Evolutionary conservation across 225 moss, liverwort and hornwort species (phyloP).

Genomic region (Neckera pumila): DNA sequence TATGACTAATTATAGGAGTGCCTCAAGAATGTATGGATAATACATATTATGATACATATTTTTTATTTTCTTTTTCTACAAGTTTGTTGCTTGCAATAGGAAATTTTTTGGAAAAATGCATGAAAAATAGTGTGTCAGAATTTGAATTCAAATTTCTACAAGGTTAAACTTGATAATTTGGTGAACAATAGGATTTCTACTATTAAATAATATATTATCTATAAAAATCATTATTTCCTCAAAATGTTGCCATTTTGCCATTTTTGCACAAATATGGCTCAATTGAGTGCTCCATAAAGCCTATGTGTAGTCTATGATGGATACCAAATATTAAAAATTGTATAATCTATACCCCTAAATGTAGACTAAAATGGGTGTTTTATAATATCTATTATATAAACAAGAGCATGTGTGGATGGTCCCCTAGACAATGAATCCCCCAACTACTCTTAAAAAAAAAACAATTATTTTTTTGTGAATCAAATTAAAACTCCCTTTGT

Average conservation of each 20-base stretch:
- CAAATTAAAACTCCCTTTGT: background rate
- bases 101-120: background rate
- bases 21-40: background rate
- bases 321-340: background rate
- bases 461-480: background rate
- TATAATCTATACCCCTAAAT: rapidly evolving
- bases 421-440: background rate
- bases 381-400: background rate
- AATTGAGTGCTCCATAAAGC: rapidly evolving
- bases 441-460: rapidly evolving
- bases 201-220: background rate
- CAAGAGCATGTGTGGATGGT: rapidly evolving
- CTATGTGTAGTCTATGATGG: background rate
- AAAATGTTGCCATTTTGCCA: background rate
- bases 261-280: background rate
- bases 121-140: background rate
- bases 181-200: background rate
- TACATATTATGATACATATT: background rate
- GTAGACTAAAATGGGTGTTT: background rate
- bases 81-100: background rate
- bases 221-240: background rate
- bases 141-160: background rate
- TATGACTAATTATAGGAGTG: background rate
- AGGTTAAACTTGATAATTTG: background rate
- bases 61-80: background rate